Evolutionary conservation across 2,329 filamentous ascomycete genomes (phyloP).

Genomic region (Thielaviopsis ethacetica): DNA sequence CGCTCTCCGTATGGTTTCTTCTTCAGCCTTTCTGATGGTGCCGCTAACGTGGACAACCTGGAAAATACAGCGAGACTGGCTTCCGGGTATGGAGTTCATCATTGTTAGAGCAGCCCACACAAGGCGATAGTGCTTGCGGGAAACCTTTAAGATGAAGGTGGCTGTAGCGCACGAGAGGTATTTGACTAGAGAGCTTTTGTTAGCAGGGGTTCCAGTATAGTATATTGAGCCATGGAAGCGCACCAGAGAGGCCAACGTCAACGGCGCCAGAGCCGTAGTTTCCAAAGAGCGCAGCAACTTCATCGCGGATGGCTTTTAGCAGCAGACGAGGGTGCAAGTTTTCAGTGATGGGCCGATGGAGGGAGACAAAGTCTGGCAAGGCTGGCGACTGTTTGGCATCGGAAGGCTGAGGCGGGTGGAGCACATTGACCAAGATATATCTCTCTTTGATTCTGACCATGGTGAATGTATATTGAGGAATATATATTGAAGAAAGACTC

Average conservation of each 20-base stretch:
- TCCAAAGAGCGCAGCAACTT: slow-evolving; percentile 61
- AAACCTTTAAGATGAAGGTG: slow-evolving; percentile 77
- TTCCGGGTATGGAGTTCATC: slow-evolving; percentile 51
- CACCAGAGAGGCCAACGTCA: slow-evolving; percentile 52
- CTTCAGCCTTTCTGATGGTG: slow-evolving; percentile 81
- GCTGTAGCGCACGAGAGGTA: slow-evolving; percentile 87
- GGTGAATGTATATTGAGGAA: not conserved
- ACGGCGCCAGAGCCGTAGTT: slow-evolving; percentile 74
- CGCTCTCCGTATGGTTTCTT: slow-evolving; percentile 71
- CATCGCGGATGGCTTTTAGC: slow-evolving; percentile 50
- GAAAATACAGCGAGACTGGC: slow-evolving; percentile 54
- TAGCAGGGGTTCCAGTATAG: not conserved
- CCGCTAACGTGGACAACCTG: slow-evolving; percentile 77
- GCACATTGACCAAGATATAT: slow-evolving; percentile 85
- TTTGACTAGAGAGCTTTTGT: slow-evolving; percentile 48
- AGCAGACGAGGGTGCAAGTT: slow-evolving; percentile 51
- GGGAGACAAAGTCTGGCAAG: slow-evolving; percentile 47
- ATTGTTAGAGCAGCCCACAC: slow-evolving; percentile 83
- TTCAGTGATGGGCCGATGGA: slow-evolving; percentile 65
- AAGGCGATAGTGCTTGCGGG: slow-evolving; percentile 66
- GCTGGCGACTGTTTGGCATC: slow-evolving; percentile 19
- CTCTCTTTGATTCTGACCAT: slow-evolving; percentile 93
- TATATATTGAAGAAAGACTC: not conserved
- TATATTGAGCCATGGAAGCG: not conserved
- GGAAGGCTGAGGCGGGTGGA: slow-evolving; percentile 52